Percentiles rank a stretch among this genome's conserved stretches.
phyloP scores from a whole-genome alignment of 2,329 filamentous ascomycete species.

The Teratosphaeria gauchensis region DNA sequence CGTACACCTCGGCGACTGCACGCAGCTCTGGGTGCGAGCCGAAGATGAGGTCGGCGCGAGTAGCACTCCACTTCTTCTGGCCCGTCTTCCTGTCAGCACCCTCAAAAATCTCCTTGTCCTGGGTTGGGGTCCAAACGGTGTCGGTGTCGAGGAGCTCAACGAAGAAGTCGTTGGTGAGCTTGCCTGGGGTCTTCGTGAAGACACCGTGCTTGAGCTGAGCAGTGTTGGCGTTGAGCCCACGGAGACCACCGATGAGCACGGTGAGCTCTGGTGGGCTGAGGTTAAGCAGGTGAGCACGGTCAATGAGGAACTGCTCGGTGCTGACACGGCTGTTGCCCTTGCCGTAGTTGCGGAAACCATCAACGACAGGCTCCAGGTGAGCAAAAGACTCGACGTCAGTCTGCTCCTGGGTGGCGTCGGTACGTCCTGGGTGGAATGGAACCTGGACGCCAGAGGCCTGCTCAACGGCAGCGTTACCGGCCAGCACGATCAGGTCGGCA shows the following conservation, averaged over 20 bases:
- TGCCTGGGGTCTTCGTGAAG: conserved; percentile 57
- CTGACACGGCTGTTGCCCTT: conserved; percentile 49
- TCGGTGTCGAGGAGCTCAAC: conserved; percentile 63
- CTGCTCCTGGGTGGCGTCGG: conserved; percentile 61
- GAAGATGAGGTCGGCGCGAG: conserved; percentile 60
- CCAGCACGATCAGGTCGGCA: conserved; percentile 71
- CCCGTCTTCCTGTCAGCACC: conserved; percentile 58
- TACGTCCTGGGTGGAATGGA: conserved; percentile 64
- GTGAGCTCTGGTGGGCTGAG: conserved; percentile 63
- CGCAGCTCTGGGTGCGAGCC: conserved; percentile 67
- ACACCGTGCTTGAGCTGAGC: conserved; percentile 60
- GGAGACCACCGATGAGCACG: conserved; percentile 62
- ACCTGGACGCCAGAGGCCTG: conserved; percentile 57
- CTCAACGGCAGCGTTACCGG: conserved; percentile 61
- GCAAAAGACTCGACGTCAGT: conserved; percentile 57
- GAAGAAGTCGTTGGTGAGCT: conserved; percentile 73
- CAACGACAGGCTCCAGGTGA: conserved; percentile 59
- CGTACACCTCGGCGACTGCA: conserved; percentile 62
- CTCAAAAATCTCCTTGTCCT: conserved; percentile 49
- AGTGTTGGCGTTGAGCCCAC: conserved; percentile 59
- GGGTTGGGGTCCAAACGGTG: conserved; percentile 53
- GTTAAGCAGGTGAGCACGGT: conserved; percentile 60
- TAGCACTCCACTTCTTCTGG: conserved; percentile 57
- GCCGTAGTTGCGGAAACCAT: conserved; percentile 75
- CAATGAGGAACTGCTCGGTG: conserved; percentile 61